Evolutionary conservation across 176 grass and related monocot species (phyloP).

Genomic region (Carex littledalei): DNA sequence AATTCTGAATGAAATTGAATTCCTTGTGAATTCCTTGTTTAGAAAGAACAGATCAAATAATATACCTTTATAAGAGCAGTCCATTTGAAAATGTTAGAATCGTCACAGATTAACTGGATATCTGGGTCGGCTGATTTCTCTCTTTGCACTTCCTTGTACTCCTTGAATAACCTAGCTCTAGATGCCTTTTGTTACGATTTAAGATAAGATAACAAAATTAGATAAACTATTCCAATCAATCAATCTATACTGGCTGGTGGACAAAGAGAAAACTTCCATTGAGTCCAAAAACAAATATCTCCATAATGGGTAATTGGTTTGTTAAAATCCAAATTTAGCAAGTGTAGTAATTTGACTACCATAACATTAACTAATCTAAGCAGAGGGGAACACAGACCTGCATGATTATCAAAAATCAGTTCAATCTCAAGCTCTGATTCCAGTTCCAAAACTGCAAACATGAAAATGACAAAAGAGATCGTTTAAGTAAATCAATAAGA

Average conservation of each 20-base stretch:
- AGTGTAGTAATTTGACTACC: neutral
- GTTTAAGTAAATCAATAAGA: neutral
- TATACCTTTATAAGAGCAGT: slow-evolving; percentile 87
- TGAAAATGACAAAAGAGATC: neutral
- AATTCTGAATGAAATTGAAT: neutral
- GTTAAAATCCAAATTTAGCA: neutral
- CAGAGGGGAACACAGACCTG: slow-evolving; percentile 6
- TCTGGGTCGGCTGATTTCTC: slow-evolving; percentile 91
- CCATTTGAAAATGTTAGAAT: slow-evolving; percentile 99
- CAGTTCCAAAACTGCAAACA: neutral
- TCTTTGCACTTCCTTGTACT: slow-evolving; percentile 88
- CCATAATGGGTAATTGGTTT: neutral
- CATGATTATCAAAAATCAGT: slow-evolving; percentile 14
- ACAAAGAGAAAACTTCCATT: neutral
- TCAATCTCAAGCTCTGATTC: slow-evolving; percentile 1
- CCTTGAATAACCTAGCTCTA: slow-evolving; percentile 94
- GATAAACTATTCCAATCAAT: no score
- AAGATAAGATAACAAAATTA: neutral
- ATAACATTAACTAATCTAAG: neutral
- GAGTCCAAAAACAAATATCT: no score
- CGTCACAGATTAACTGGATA: slow-evolving; percentile 93
- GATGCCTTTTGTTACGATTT: slow-evolving; percentile 47
- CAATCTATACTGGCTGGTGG: no score
- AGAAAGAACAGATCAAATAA: neutral
- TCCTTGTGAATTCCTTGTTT: neutral